These are phyloP conservation scores for Amanita pallidorosea DNA, from an alignment of 768 basidiomycete species.

Conservation along the genomic window DNA sequence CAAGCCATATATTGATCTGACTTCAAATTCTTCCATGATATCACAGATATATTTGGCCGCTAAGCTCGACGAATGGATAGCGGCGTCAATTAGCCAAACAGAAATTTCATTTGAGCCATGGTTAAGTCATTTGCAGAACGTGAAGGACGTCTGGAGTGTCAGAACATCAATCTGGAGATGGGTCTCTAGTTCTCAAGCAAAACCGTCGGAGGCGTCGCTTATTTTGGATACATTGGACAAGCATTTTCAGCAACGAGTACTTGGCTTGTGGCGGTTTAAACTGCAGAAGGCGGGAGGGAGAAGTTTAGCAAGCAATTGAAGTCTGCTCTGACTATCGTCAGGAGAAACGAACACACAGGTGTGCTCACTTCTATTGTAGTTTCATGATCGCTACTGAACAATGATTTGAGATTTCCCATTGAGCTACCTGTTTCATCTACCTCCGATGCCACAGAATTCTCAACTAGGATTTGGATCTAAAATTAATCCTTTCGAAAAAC, in stretches of 20 bases:
- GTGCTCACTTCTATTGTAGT: background rate
- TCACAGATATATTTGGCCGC: constrained; percentile 29
- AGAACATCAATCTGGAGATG: constrained; percentile 39
- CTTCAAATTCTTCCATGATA: constrained; percentile 44
- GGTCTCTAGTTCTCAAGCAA: constrained; percentile 34
- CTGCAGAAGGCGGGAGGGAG: constrained; percentile 32
- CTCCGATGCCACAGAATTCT: constrained; percentile 34
- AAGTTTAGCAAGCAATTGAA: constrained; percentile 34
- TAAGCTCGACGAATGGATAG: constrained; percentile 57
- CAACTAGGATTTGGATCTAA: constrained; percentile 24
- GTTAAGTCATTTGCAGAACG: constrained; percentile 47
- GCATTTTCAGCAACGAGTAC: constrained; percentile 41
- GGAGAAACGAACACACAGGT: constrained; percentile 20
- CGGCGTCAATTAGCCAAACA: constrained; percentile 35
- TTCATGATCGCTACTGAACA: background rate
- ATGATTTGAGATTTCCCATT: background rate
- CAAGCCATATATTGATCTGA: constrained; percentile 75
- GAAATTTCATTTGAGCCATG: constrained; percentile 37
- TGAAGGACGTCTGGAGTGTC: constrained; percentile 66
- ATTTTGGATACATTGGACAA: constrained; percentile 40
- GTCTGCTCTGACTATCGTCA: constrained; percentile 23
- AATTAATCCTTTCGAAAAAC: constrained; percentile 46
- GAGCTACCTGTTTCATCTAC: constrained; percentile 35
- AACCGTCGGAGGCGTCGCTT: constrained; percentile 31
- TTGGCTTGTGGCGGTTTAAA: constrained; percentile 45